A percentile compares a stretch with the other conserved stretches of the same genome.
Evolutionary conservation across 192 early-diverging fungal species (phyloP).

Genomic region (Mortierella antarctica): DNA sequence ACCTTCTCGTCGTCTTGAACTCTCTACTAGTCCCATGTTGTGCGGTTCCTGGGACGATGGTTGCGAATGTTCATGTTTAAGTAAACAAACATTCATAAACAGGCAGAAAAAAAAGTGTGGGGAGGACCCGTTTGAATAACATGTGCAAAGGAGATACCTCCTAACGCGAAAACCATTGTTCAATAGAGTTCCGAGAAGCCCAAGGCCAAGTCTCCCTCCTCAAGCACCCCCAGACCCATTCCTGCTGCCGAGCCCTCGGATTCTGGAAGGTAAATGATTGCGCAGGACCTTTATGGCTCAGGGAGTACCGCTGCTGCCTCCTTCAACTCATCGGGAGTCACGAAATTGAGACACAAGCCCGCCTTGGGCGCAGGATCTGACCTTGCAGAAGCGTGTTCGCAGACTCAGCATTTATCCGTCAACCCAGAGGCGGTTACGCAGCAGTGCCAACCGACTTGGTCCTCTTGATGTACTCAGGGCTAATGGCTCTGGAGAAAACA

Average conservation of each 20-base stretch:
- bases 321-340: no score
- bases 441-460: not conserved
- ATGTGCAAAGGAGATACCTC: not conserved
- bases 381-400: no score
- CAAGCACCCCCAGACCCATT: slow-evolving; percentile 41
- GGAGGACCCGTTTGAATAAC: not conserved
- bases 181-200: slow-evolving; percentile 23
- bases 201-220: slow-evolving; percentile 24
- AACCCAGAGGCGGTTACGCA: no score
- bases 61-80: slow-evolving; percentile 17
- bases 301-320: no score
- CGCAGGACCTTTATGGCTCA: not conserved
- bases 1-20: not conserved
- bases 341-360: not conserved
- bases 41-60: not conserved
- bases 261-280: slow-evolving; percentile 18
- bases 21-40: not conserved
- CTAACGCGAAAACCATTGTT: not conserved
- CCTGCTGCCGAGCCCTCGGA: slow-evolving; percentile 29
- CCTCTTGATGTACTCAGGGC: not conserved
- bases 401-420: no score
- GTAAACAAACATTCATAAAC: slow-evolving; percentile 21
- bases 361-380: not conserved
- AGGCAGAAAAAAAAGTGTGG: not conserved
- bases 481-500: not conserved